phyloP scores from a whole-genome alignment of 306 rosid species.

The Dryas octopetala region DNA sequence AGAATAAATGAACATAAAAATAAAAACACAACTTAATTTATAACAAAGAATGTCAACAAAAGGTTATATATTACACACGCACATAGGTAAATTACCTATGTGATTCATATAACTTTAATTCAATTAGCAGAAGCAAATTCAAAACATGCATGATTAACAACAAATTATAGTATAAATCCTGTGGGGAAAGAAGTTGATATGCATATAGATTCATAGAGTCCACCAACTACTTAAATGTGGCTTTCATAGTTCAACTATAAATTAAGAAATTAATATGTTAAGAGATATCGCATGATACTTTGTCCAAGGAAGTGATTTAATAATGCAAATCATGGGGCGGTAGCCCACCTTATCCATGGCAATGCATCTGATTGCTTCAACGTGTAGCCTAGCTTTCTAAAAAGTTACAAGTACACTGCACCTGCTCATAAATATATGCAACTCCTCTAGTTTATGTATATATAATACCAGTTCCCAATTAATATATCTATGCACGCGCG shows the following conservation, averaged over 20 bases:
- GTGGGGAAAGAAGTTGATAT: background rate
- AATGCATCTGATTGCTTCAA: no score
- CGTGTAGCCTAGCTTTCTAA: background rate
- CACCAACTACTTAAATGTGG: background rate
- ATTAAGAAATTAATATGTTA: background rate
- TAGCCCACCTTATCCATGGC: slow-evolving; percentile 15
- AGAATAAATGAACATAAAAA: no score
- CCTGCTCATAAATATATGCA: background rate
- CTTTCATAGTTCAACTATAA: background rate
- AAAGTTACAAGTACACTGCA: background rate
- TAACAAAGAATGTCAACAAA: no score
- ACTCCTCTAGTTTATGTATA: no score
- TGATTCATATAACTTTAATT: background rate
- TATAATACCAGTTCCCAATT: no score
- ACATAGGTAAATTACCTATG: no score
- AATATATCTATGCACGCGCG: no score
- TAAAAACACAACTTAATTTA: no score
- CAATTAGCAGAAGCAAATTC: background rate
- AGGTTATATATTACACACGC: no score
- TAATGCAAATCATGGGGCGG: slow-evolving; percentile 15
- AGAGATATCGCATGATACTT: background rate
- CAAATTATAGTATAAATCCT: background rate
- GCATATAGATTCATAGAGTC: background rate
- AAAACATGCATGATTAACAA: background rate
- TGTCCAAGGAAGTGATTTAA: background rate